Base-by-base conservation (phyloP, 495 filamentous ascomycete species). In the Penicillium tannophilum region DNA sequence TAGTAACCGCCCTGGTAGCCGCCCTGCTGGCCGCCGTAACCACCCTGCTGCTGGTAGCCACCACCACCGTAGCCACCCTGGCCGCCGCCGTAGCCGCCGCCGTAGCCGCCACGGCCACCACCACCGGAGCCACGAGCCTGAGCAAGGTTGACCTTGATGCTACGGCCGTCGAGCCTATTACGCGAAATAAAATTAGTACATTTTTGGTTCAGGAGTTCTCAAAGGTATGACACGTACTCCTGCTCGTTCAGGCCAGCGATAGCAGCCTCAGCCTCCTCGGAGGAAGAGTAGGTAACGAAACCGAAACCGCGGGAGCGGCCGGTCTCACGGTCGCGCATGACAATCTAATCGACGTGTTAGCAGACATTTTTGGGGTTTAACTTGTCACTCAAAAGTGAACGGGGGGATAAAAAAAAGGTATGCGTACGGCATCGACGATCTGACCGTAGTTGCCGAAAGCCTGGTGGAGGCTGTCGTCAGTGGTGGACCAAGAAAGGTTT, bases 271-370 rank as follows among this genome's bases (percentile, higher is more conserved):
- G 62, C 58, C 58, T 61, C 54, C 20, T 61, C 45, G 2, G 23
- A 43, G 46, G 33, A 36, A 31, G 46, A 20, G 59, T 49, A 64
- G 30, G 51, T 58, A 43, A 64, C 62, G 59, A 64, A 64, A 26
- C 62, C 62, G 55, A 64, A 64, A 42, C 62, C 62, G 19, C 62
- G 58, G 62, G 49, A 47, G 55, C 62, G 62, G 24, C 51, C 49
- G 35, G 62, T 62, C n/a, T 64, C 62, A 45, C 59, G 62, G 55
- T 64, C 62, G 17, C 39, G 46, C 59, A 64, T 55, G 39, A 64
- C 62, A 23, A 62, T 59, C 62, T 64, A 42, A 23, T 43, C n/a
- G 44, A 42, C 16, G n/a, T 44, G 28, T 44, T 6, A 26, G 12
- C 6, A n/a, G 6, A 41, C 16, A 16, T 8, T 4, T 6, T n/a